Base-by-base conservation (phyloP, 2,329 filamentous ascomycete genomes). In the Juglanconis oblonga region DNA sequence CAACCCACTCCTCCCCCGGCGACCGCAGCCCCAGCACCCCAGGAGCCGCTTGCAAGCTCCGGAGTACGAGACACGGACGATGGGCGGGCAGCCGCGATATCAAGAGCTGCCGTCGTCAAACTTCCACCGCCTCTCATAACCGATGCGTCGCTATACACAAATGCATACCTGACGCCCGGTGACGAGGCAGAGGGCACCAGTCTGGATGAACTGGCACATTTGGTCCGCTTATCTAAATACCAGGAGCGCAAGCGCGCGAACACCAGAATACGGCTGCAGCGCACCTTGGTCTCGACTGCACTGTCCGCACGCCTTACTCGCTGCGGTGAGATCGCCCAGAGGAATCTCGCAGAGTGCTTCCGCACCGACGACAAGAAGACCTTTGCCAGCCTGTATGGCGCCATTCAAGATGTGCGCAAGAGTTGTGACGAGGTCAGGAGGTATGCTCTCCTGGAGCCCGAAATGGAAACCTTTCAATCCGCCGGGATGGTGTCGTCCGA, bases 191-290 rank as follows among this genome's bases (percentile, higher is more conserved):
- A 88, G 50, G 83, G 85, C 61, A 91, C 88, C 50, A 89, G 87
- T 13, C 79, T 94, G 63, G 86, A 90, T 69, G 89, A 93, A 74
- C 83, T 94, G 66, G 89, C 89, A 55, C 89, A 92, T 72, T 76
- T 93, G 67, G 88, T 92, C 65, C 86, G 89, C 63, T 79, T 92
- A 64, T 89, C 89, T 71, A 89, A 87, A 69, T 92, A 92, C 72
- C 90, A 94, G 75, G 88, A 91, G 79, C 88, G 89, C 79, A 90
- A 91, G 79, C 86, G 89, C 75, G 81, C 84, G 65, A 87, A 88
- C 70, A 89, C 87, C 50, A 83, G 90, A 66, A 80, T 89, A 65
- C 87, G 89, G 59, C 81, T 95, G 56, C 89, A 92, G 72, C 82
- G 88, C 69, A 90, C 85, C 70, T 78, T 93, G 63, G 84, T 93